Evolutionary conservation across 2,329 filamentous ascomycete genomes (phyloP).

Genomic region (Curvularia spicifera): DNA sequence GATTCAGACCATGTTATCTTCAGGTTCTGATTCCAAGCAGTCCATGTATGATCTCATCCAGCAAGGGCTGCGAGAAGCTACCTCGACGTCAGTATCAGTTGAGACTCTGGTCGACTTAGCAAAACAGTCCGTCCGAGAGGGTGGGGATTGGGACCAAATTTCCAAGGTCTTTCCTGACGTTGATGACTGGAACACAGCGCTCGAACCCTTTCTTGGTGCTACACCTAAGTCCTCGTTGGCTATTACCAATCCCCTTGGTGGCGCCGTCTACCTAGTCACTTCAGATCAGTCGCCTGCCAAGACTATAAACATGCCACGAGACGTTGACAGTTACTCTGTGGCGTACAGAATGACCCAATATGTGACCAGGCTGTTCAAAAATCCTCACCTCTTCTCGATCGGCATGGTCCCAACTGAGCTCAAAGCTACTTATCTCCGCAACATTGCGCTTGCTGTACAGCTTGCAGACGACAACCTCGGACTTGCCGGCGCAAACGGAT

Average conservation of each 20-base stretch:
- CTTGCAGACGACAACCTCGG: constrained; percentile 67
- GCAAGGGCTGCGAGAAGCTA: constrained; percentile 57
- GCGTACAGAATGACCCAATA: constrained; percentile 79
- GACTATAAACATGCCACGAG: constrained; percentile 57
- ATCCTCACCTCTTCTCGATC: constrained; percentile 45
- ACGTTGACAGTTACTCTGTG: constrained; percentile 72
- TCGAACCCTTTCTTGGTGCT: constrained; percentile 62
- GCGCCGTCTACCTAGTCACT: constrained; percentile 69
- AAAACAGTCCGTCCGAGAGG: constrained; percentile 54
- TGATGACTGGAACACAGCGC: constrained; percentile 68
- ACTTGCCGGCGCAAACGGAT: constrained; percentile 60
- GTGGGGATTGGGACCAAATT: constrained; percentile 35
- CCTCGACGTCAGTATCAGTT: constrained; percentile 55
- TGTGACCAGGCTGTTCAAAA: constrained; percentile 63
- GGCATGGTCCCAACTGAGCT: constrained; percentile 39
- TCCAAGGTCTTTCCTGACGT: constrained; percentile 67
- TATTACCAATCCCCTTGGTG: constrained; percentile 74
- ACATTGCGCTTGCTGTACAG: constrained; percentile 62
- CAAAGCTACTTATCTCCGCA: constrained; percentile 50
- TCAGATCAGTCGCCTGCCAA: constrained; percentile 27
- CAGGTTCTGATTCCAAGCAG: constrained; percentile 50
- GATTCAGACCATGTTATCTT: constrained; percentile 46
- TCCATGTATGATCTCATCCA: constrained; percentile 61
- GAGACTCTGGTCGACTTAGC: constrained; percentile 63
- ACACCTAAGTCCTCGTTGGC: constrained; percentile 69